Percentiles rank a stretch among this genome's conserved stretches.
Conservation (phyloP, 106 monocot genomes). For the Ottelia alismoides region DNA sequence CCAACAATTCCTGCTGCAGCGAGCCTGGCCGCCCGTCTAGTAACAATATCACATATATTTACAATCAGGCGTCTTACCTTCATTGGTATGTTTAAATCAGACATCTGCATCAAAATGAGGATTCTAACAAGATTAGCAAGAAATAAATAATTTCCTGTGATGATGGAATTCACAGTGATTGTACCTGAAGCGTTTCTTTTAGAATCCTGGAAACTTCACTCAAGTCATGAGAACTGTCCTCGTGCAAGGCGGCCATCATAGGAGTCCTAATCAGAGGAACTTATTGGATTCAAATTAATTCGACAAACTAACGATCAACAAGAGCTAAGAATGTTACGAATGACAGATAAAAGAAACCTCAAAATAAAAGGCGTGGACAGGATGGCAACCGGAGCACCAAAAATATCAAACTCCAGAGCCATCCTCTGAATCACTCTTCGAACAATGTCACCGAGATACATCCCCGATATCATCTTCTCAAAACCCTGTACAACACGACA, state of each 20-base stretch:
- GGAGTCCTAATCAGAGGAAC: slow-evolving; percentile 50
- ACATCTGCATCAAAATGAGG: slow-evolving; percentile 29
- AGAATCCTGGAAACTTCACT: slow-evolving; percentile 61
- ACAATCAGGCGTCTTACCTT: slow-evolving; percentile 68
- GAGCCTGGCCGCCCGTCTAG: slow-evolving; percentile 69
- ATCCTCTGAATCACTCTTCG: too few relatives aligned
- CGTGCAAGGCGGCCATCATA: slow-evolving; percentile 73
- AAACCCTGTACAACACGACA: too few relatives aligned
- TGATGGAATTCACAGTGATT: neutral
- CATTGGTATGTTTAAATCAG: slow-evolving; percentile 33
- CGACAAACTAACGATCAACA: too few relatives aligned
- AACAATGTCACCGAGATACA: too few relatives aligned
- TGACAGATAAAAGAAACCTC: too few relatives aligned
- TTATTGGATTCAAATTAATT: too few relatives aligned
- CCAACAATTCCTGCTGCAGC: slow-evolving; percentile 93
- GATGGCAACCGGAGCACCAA: slow-evolving; percentile 35
- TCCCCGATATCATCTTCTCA: too few relatives aligned
- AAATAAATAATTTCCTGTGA: neutral
- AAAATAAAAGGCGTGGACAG: slow-evolving; percentile 49
- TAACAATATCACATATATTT: slow-evolving; percentile 72
- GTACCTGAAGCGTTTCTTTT: slow-evolving; percentile 48
- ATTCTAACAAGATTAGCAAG: neutral
- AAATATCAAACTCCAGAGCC: too few relatives aligned
- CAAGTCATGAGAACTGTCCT: slow-evolving; percentile 71
- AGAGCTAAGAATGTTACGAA: too few relatives aligned